Conservation (phyloP, 345 rosid species). For the Rhodamnia rubescens region DNA sequence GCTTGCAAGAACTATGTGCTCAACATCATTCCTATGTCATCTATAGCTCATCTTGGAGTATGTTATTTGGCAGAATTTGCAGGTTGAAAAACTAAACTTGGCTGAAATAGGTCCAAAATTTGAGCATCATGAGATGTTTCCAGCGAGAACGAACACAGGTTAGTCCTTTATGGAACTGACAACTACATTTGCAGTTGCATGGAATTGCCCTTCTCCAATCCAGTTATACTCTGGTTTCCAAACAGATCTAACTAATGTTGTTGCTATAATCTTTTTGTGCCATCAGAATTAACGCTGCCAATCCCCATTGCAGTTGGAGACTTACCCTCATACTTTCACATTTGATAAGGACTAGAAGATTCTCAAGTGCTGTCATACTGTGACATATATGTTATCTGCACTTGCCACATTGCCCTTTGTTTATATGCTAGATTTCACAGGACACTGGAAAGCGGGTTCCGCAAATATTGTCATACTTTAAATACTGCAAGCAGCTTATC, state of each 20-base stretch:
- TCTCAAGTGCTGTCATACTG: neutral
- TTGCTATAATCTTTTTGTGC: neutral
- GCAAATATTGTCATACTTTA: neutral
- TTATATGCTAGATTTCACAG: neutral
- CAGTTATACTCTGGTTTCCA: neutral
- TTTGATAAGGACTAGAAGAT: neutral
- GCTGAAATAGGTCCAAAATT: conserved; percentile 83
- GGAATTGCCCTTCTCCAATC: neutral
- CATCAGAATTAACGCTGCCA: neutral
- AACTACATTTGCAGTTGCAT: neutral
- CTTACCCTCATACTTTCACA: neutral
- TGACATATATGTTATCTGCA: neutral
- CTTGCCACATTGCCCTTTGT: neutral
- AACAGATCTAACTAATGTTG: neutral
- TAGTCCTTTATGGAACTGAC: conserved; percentile 6
- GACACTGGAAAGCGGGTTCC: neutral
- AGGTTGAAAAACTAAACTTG: conserved; percentile 75
- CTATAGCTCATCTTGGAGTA: neutral
- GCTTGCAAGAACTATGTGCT: neutral
- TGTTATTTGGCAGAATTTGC: conserved; percentile 36
- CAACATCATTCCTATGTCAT: neutral
- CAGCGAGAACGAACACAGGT: conserved; percentile 96
- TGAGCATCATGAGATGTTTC: conserved; percentile 81
- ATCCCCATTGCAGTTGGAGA: neutral
- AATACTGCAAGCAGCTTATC: neutral